Evolutionary conservation across 768 basidiomycete genomes (phyloP).

Genomic region (Lactifluus subvellereus): DNA sequence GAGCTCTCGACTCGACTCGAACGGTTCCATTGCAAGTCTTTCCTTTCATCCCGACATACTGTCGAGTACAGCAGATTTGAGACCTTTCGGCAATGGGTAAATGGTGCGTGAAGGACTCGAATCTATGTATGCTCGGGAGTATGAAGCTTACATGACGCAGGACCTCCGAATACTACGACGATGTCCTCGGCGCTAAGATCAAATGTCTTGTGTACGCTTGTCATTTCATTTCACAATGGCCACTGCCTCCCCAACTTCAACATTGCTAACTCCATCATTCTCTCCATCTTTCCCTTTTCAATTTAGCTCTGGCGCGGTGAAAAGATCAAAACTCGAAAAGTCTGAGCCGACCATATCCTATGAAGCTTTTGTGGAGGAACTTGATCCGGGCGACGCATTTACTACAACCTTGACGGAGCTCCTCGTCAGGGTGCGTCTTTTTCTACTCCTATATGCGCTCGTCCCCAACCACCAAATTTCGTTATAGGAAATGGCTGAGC

Average conservation of each 20-base stretch:
- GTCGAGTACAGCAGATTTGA: neutral
- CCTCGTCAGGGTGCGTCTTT: conserved; percentile 61
- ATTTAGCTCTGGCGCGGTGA: conserved; percentile 63
- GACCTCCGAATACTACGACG: conserved; percentile 68
- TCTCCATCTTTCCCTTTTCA: neutral
- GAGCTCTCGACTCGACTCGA: neutral
- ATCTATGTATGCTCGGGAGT: conserved; percentile 18
- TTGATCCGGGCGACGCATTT: conserved; percentile 77
- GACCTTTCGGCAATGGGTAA: conserved; percentile 49
- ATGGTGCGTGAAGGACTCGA: conserved; percentile 43
- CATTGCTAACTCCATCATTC: conserved; percentile 12
- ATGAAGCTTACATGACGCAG: conserved; percentile 33
- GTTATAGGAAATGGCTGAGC: conserved; percentile 68
- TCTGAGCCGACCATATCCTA: conserved; percentile 60
- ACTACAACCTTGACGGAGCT: conserved; percentile 70
- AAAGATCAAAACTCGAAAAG: conserved; percentile 60
- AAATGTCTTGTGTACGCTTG: conserved; percentile 66
- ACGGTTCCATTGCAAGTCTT: neutral
- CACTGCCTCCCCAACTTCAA: neutral
- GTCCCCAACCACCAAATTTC: conserved; percentile 12
- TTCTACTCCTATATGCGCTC: neutral
- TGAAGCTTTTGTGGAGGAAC: conserved; percentile 67
- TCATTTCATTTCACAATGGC: conserved; percentile 18
- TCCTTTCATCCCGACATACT: neutral
- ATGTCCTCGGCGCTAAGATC: conserved; percentile 68